Conservation (phyloP, 139 green algal species). For the Auxenochlorella protothecoides region DNA sequence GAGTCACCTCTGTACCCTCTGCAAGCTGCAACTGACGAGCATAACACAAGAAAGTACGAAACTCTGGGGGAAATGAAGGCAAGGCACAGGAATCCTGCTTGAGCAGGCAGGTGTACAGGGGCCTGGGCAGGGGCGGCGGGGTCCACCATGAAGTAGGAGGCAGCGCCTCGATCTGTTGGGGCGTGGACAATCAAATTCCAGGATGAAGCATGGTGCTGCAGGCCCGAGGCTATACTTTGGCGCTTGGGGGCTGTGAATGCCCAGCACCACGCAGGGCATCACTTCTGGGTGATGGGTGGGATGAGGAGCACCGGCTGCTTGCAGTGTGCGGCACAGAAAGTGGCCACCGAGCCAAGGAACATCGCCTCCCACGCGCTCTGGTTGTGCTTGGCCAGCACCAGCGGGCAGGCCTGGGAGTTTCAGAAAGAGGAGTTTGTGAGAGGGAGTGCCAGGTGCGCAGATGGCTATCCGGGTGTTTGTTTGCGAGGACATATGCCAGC, state of each 20-base stretch:
- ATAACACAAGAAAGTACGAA: not conserved
- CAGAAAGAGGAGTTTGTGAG: too few species aligned
- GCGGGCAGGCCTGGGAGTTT: not conserved
- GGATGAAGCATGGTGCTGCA: too few species aligned
- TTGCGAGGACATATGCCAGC: too few species aligned
- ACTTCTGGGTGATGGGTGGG: not conserved
- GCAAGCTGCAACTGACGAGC: not conserved
- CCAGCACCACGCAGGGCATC: not conserved
- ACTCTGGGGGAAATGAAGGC: not conserved
- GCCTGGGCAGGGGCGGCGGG: too few species aligned
- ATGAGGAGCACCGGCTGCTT: conserved; percentile 17
- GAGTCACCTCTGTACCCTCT: too few species aligned
- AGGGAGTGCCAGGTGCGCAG: too few species aligned
- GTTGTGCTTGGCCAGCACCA: conserved; percentile 16
- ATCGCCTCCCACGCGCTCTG: conserved; percentile 6
- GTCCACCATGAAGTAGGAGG: too few species aligned
- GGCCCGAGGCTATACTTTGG: not conserved
- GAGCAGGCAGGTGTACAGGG: too few species aligned
- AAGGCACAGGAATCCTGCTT: not conserved
- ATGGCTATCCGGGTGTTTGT: too few species aligned
- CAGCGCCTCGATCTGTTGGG: too few species aligned
- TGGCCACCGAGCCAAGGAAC: conserved; percentile 22
- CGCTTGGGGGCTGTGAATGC: not conserved
- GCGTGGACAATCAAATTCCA: too few species aligned
- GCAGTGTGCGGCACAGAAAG: conserved; percentile 19